These are phyloP conservation scores for Podila clonocystis DNA, from an alignment of 192 early-diverging fungal species.

Conservation along the genomic window DNA sequence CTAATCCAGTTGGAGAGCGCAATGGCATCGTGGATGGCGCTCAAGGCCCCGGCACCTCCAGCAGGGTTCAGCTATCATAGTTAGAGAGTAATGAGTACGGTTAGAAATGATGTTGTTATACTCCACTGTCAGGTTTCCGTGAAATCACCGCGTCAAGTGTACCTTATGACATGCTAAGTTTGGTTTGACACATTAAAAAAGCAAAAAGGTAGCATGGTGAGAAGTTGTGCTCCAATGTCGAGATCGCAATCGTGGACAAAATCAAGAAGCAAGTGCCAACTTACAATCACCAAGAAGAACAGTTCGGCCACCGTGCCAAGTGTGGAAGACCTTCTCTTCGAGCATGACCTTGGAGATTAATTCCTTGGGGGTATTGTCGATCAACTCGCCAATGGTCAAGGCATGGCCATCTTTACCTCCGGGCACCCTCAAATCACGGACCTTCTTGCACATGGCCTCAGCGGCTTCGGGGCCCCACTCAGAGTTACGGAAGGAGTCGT, in stretches of 20 bases:
- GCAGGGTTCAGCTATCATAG: slow-evolving; percentile 6
- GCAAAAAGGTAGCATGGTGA: no score
- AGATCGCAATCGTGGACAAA: no score
- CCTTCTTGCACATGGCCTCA: slow-evolving; percentile 12
- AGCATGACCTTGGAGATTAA: slow-evolving; percentile 23
- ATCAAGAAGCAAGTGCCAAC: no score
- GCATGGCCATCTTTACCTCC: background rate
- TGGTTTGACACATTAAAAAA: no score
- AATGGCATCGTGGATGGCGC: slow-evolving; percentile 7
- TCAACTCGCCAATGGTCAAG: slow-evolving; percentile 11
- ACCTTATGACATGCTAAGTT: no score
- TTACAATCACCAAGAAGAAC: background rate
- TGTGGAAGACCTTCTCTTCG: background rate
- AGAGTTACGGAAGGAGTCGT: slow-evolving; percentile 20
- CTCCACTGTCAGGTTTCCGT: no score
- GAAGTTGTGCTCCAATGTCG: no score
- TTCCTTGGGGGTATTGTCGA: slow-evolving; percentile 10
- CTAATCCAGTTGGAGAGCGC: slow-evolving; percentile 5
- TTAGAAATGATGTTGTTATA: no score
- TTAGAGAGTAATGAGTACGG: no score
- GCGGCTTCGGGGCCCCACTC: slow-evolving; percentile 32
- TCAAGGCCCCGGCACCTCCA: slow-evolving; percentile 2
- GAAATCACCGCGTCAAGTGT: no score
- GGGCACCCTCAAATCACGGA: slow-evolving; percentile 9
- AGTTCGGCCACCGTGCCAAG: no score